Conservation (phyloP, 495 filamentous ascomycete species). For the Penicillium subrubescens region DNA sequence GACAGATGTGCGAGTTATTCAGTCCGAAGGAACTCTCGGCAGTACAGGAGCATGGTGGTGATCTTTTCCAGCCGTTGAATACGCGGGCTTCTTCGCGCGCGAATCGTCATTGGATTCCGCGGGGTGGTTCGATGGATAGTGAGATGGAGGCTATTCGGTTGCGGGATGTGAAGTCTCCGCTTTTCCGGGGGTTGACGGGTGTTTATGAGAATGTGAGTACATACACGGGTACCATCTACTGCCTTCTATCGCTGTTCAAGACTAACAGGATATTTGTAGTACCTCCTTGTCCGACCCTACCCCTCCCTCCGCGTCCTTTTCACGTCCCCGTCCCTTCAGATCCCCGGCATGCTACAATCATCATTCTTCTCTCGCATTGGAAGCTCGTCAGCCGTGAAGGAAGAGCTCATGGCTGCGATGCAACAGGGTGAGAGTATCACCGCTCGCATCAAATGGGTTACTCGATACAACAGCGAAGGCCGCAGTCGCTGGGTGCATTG, state of each 20-base stretch:
- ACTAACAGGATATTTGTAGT: constrained; percentile 6
- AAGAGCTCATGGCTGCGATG: constrained; percentile 61
- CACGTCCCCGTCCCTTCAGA: constrained; percentile 23
- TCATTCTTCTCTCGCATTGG: constrained; percentile 54
- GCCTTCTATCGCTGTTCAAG: not conserved
- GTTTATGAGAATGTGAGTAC: constrained; percentile 51
- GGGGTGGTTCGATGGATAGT: constrained; percentile 16
- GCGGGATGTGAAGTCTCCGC: constrained; percentile 26
- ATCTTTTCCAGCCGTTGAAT: constrained; percentile 33
- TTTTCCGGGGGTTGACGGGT: constrained; percentile 33
- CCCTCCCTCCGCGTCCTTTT: constrained; percentile 23
- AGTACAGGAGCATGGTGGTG: constrained; percentile 39
- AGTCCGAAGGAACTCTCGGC: constrained; percentile 57
- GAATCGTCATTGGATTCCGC: constrained; percentile 20
- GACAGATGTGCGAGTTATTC: constrained; percentile 58
- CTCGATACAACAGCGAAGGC: constrained; percentile 43
- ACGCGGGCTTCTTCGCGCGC: not conserved
- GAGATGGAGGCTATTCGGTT: constrained; percentile 29
- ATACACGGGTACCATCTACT: too few relatives aligned
- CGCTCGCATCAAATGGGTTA: constrained; percentile 63
- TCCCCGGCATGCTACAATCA: constrained; percentile 24
- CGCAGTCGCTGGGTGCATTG: constrained; percentile 61
- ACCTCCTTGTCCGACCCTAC: constrained; percentile 22
- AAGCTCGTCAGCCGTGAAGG: constrained; percentile 50
- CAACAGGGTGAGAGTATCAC: constrained; percentile 62